Evolutionary conservation across 306 rosid species (phyloP).

Genomic region (Rosa multiflora): DNA sequence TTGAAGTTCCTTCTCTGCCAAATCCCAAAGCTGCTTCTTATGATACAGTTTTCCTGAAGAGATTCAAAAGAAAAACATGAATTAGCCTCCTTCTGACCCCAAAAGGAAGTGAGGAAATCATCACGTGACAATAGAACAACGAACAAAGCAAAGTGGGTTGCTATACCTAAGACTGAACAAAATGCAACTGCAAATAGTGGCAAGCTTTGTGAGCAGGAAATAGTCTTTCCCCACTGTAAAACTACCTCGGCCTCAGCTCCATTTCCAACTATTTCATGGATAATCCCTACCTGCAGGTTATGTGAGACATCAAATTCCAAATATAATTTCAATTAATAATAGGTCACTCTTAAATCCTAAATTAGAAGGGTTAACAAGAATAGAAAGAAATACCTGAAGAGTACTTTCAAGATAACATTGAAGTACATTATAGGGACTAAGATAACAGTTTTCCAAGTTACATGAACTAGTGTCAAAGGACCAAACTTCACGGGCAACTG

Average conservation of each 20-base stretch:
- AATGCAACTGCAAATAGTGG: slow-evolving; percentile 72
- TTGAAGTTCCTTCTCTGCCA: slow-evolving; percentile 74
- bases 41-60: slow-evolving; percentile 67
- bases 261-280: slow-evolving; percentile 76
- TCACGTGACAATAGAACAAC: slow-evolving; percentile 13
- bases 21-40: slow-evolving; percentile 60
- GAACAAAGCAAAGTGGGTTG: slow-evolving; percentile 14
- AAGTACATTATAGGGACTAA: slow-evolving; percentile 79
- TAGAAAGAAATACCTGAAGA: slow-evolving; percentile 67
- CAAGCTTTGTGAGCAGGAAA: slow-evolving; percentile 57
- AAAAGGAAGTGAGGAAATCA: slow-evolving; percentile 21
- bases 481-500: slow-evolving; percentile 53
- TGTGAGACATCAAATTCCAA: slow-evolving; percentile 18
- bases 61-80: slow-evolving; percentile 17
- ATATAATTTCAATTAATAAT: slow-evolving; percentile 12
- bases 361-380: slow-evolving; percentile 16
- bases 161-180: slow-evolving; percentile 73
- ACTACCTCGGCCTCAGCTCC: slow-evolving; percentile 72
- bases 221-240: slow-evolving; percentile 69
- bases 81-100: slow-evolving; percentile 22
- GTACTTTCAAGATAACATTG: slow-evolving; percentile 94
- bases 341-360: slow-evolving; percentile 5
- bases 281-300: slow-evolving; percentile 62
- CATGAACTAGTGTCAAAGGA: slow-evolving; percentile 53
- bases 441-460: slow-evolving; percentile 61